Conservation (phyloP, 179 eudicot genomes). For the Gypsophila paniculata region DNA sequence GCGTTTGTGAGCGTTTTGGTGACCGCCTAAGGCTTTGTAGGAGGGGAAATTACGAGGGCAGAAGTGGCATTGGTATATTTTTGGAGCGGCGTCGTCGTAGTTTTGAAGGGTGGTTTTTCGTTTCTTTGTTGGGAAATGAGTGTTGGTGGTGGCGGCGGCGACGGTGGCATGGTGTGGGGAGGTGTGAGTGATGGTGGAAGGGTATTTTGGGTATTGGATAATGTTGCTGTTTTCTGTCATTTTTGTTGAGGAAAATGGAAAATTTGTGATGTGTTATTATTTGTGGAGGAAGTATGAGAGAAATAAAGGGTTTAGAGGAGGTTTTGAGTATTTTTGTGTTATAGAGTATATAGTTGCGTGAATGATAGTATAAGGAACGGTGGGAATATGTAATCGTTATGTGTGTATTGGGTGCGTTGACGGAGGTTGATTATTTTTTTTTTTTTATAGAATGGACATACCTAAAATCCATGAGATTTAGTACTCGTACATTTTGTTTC, state of each 20-base stretch:
- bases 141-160: background rate
- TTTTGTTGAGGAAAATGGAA: background rate
- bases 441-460: too few species aligned
- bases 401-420: too few species aligned
- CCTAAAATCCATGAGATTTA: too few species aligned
- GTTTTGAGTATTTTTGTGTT: background rate
- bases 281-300: background rate
- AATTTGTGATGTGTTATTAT: background rate
- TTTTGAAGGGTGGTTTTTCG: background rate
- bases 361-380: too few species aligned
- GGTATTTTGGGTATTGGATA: background rate
- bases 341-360: too few species aligned
- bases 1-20: conserved; percentile 70
- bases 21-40: conserved; percentile 74
- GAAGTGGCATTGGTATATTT: conserved; percentile 47
- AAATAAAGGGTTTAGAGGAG: background rate
- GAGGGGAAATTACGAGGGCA: conserved; percentile 59
- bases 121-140: conserved; percentile 2
- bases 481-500: too few species aligned
- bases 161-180: background rate
- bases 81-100: conserved; percentile 10
- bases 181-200: background rate
- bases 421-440: too few species aligned
- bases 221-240: conserved; percentile 7
- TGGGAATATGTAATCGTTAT: too few species aligned